A percentile compares a stretch with the other conserved stretches of the same genome.
Conservation (phyloP, 108 stramenopile genomes). For the Cyclostephanos tholiformis region DNA sequence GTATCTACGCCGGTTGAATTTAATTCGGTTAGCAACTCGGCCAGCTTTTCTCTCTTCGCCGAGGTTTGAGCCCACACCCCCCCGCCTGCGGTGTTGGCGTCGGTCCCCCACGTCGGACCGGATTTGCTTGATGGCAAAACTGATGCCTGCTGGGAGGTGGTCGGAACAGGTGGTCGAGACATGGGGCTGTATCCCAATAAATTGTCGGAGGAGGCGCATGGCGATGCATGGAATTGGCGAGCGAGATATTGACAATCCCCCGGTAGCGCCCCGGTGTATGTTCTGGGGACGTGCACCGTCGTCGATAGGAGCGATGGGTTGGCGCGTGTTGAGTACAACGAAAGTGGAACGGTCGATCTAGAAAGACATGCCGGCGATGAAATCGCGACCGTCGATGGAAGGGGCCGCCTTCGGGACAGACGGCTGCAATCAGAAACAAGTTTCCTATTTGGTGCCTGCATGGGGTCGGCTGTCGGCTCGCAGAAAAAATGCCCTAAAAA, state of each 20-base stretch:
- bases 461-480: too few species aligned
- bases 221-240: slow-evolving; percentile 13
- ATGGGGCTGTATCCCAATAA: slow-evolving; percentile 80
- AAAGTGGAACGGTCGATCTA: neutral
- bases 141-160: slow-evolving; percentile 3
- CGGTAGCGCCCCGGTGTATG: neutral
- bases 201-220: slow-evolving; percentile 55
- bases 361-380: neutral
- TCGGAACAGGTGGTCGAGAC: slow-evolving; percentile 44
- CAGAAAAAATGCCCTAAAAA: too few species aligned
- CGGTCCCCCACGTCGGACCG: slow-evolving; percentile 50
- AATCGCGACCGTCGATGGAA: neutral
- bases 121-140: slow-evolving; percentile 20
- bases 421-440: slow-evolving; percentile 3
- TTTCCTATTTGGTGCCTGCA: slow-evolving; percentile 3
- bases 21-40: slow-evolving; percentile 65
- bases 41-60: slow-evolving; percentile 83
- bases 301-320: neutral
- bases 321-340: neutral
- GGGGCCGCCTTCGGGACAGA: slow-evolving; percentile 1
- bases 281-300: neutral
- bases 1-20: slow-evolving; percentile 39
- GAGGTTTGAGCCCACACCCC: slow-evolving; percentile 90
- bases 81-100: slow-evolving; percentile 70
- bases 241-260: neutral